Conservation (phyloP, 1,284 basidiomycete species). For the Austroboletus novae-zelandiae region DNA sequence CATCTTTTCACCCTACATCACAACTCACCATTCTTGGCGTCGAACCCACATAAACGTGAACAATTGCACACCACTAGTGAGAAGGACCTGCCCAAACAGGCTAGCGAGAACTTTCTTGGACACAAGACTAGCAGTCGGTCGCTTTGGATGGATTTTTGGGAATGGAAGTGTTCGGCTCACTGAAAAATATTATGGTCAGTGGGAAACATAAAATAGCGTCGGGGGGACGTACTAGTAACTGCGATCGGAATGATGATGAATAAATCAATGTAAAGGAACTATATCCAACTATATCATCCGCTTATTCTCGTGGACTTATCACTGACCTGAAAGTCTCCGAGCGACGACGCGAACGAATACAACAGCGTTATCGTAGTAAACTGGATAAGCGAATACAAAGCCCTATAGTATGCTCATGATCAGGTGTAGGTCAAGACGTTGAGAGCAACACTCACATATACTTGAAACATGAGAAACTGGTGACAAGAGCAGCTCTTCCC, state of each 20-base stretch:
- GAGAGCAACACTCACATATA: conserved; percentile 72
- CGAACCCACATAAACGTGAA: conserved; percentile 92
- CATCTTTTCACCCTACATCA: neutral
- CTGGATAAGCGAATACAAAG: conserved; percentile 88
- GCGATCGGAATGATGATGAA: conserved; percentile 98
- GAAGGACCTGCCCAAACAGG: conserved; percentile 89
- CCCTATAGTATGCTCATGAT: conserved; percentile 48
- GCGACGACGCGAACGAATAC: conserved; percentile 94
- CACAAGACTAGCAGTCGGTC: conserved; percentile 94
- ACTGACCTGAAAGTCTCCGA: conserved; percentile 92
- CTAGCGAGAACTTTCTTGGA: conserved; percentile 95
- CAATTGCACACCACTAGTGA: conserved; percentile 83
- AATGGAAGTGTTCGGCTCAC: conserved; percentile 95
- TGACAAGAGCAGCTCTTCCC: conserved; percentile 93
- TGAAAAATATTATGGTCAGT: conserved; percentile 32
- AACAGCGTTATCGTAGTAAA: conserved; percentile 87
- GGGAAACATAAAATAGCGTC: conserved; percentile 1
- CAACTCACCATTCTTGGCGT: conserved; percentile 70
- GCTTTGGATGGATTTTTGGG: conserved; percentile 82
- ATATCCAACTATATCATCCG: conserved; percentile 11
- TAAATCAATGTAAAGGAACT: conserved; percentile 97
- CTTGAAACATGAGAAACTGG: conserved; percentile 99
- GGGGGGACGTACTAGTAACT: conserved; percentile 73
- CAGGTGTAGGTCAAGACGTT: conserved; percentile 4
- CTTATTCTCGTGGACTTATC: conserved; percentile 4